Evolutionary conservation across 108 stramenopile species (phyloP).

Genomic region (Aureococcus anophagefferens): DNA sequence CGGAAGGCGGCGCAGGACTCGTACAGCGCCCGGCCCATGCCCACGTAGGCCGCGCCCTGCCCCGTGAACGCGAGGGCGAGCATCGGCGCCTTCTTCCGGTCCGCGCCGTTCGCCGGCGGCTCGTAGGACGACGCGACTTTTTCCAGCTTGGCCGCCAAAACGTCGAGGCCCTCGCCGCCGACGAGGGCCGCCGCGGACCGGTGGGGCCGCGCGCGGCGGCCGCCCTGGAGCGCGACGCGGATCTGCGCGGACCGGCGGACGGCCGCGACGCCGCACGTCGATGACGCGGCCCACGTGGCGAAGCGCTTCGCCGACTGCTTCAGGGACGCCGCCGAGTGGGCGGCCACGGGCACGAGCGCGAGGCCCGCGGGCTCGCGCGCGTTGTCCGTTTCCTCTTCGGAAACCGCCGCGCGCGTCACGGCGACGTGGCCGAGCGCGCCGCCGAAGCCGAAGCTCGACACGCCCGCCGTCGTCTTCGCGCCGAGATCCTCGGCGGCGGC

Average conservation of each 20-base stretch:
- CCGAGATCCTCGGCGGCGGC: background rate
- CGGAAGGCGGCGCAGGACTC: background rate
- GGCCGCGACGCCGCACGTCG: too few relatives aligned
- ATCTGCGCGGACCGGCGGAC: too few relatives aligned
- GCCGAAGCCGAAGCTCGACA: slow-evolving; percentile 15
- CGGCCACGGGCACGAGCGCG: background rate
- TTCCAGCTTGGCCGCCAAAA: too few relatives aligned
- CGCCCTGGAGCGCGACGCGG: too few relatives aligned
- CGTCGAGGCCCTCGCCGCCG: too few relatives aligned
- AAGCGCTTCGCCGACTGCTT: background rate
- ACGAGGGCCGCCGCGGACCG: too few relatives aligned
- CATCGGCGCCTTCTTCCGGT: too few relatives aligned
- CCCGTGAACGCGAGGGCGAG: background rate
- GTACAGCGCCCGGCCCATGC: background rate
- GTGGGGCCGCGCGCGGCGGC: too few relatives aligned
- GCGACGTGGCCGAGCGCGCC: slow-evolving; percentile 11
- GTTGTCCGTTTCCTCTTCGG: too few relatives aligned
- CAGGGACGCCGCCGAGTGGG: background rate
- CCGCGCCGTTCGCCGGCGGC: too few relatives aligned
- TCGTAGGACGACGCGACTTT: too few relatives aligned
- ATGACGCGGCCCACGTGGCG: background rate
- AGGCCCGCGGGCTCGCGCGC: too few relatives aligned
- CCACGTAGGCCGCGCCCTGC: background rate
- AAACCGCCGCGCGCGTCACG: background rate
- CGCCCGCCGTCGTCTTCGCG: background rate